A percentile compares a stretch with the other conserved stretches of the same genome.
Conservation (phyloP, 2,329 filamentous ascomycete genomes). For the Scedosporium aurantiacum region DNA sequence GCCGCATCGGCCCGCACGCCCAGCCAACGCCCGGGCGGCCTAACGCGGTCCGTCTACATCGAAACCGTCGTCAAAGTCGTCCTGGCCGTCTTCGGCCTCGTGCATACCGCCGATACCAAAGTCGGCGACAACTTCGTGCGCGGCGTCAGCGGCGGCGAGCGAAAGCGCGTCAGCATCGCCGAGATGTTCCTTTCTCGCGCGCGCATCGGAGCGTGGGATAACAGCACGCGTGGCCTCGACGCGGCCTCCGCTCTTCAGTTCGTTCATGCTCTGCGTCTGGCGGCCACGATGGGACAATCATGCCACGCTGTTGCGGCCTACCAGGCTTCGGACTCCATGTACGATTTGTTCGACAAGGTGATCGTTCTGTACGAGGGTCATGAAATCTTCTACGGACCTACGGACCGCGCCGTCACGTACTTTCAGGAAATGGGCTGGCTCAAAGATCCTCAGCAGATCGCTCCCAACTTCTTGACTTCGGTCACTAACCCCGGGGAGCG, state of each 20-base stretch:
- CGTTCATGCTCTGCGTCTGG: constrained; percentile 58
- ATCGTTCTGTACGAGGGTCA: constrained; percentile 66
- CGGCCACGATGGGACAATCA: constrained; percentile 74
- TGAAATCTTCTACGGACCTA: constrained; percentile 65
- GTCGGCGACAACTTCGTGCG: constrained; percentile 74
- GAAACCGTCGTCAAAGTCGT: constrained; percentile 63
- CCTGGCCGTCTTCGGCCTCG: constrained; percentile 87
- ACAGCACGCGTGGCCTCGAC: constrained; percentile 58
- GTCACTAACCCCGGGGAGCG: constrained; percentile 75
- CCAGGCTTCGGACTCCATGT: constrained; percentile 74
- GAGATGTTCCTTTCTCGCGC: constrained; percentile 71
- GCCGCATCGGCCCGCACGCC: constrained; percentile 78
- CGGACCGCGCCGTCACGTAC: constrained; percentile 55
- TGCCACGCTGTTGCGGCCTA: constrained; percentile 80
- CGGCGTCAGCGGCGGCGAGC: constrained; percentile 68
- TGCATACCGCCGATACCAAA: constrained; percentile 73
- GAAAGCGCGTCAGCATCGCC: constrained; percentile 70
- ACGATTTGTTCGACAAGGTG: constrained; percentile 71
- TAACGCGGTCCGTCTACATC: constrained; percentile 65
- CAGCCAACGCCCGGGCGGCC: constrained; percentile 62
- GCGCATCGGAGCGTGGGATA: constrained; percentile 65
- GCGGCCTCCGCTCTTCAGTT: constrained; percentile 58
- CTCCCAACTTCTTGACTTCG: constrained; percentile 69
- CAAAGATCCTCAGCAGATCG: constrained; percentile 65
- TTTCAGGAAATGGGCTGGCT: constrained; percentile 69